Conservation (phyloP, 176 grass and related monocot genomes). For the Melocanna baccifera region DNA sequence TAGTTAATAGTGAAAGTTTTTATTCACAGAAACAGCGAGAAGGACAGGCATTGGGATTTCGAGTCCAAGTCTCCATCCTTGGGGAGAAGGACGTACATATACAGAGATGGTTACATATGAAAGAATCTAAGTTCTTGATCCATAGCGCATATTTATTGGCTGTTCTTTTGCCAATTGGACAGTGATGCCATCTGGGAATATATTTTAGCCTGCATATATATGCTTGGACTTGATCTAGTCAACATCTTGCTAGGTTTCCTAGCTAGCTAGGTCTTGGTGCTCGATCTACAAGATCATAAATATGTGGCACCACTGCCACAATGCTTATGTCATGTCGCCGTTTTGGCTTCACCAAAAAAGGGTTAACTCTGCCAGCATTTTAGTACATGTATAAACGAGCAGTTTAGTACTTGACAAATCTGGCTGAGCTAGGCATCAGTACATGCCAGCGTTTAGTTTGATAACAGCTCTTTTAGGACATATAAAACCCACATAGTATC, state of each 20-base stretch:
- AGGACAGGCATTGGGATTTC: background rate
- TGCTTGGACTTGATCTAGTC: conserved; percentile 7
- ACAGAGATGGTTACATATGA: background rate
- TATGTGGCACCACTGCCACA: background rate
- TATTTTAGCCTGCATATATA: background rate
- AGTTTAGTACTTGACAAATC: too few relatives aligned
- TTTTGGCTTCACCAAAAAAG: too few relatives aligned
- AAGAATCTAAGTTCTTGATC: background rate
- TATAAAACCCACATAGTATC: background rate
- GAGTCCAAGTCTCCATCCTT: background rate
- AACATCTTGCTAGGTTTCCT: background rate
- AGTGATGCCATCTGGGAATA: background rate
- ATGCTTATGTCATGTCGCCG: too few relatives aligned
- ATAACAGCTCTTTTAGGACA: background rate
- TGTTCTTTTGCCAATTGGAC: background rate
- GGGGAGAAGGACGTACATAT: background rate
- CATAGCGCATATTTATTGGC: background rate
- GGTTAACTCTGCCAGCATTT: too few relatives aligned
- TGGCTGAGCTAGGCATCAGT: background rate
- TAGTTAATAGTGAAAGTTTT: background rate
- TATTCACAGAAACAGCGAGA: background rate
- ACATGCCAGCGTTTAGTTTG: background rate
- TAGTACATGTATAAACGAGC: too few relatives aligned
- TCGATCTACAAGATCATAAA: background rate
- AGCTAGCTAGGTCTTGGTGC: background rate